Evolutionary conservation across 352 stramenopile genomes (phyloP).

Genomic region (Phytophthora sp.): DNA sequence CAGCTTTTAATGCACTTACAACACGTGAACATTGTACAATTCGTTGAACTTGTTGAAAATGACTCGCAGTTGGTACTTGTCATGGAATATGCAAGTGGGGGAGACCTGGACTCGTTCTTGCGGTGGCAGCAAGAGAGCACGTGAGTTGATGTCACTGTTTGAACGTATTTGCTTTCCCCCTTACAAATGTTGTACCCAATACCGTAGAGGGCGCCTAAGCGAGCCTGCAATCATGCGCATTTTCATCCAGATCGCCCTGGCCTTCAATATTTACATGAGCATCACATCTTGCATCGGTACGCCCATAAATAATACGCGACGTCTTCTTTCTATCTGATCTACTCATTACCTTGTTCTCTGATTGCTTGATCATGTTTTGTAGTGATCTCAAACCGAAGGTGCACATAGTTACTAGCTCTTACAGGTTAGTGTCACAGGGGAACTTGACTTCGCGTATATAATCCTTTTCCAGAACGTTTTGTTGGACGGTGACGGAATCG

Average conservation of each 20-base stretch:
- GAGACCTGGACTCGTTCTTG: slow-evolving; percentile 67
- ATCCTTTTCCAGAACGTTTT: slow-evolving; percentile 51
- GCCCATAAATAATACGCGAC: not conserved
- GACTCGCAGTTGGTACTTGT: slow-evolving; percentile 51
- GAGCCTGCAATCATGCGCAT: slow-evolving; percentile 70
- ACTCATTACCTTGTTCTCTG: not conserved
- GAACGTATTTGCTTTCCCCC: too few relatives aligned
- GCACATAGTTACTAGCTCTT: not conserved
- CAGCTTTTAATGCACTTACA: slow-evolving; percentile 50
- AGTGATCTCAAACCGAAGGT: slow-evolving; percentile 72
- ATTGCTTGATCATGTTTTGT: slow-evolving; percentile 6
- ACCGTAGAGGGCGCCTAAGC: slow-evolving; percentile 25
- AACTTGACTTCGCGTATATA: not conserved
- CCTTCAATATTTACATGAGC: slow-evolving; percentile 68
- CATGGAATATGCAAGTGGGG: slow-evolving; percentile 78
- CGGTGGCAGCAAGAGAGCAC: slow-evolving; percentile 25
- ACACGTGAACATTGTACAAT: slow-evolving; percentile 75
- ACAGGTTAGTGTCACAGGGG: too few relatives aligned
- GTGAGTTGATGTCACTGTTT: too few relatives aligned
- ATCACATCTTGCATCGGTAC: slow-evolving; percentile 71
- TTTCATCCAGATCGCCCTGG: slow-evolving; percentile 68
- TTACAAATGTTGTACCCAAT: slow-evolving; percentile 13
- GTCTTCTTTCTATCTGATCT: not conserved
- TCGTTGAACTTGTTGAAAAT: slow-evolving; percentile 50
- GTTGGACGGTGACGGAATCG: slow-evolving; percentile 52